Evolutionary conservation across 2,329 filamentous ascomycete species (phyloP).

Genomic region (Microthyrium microscopicum): DNA sequence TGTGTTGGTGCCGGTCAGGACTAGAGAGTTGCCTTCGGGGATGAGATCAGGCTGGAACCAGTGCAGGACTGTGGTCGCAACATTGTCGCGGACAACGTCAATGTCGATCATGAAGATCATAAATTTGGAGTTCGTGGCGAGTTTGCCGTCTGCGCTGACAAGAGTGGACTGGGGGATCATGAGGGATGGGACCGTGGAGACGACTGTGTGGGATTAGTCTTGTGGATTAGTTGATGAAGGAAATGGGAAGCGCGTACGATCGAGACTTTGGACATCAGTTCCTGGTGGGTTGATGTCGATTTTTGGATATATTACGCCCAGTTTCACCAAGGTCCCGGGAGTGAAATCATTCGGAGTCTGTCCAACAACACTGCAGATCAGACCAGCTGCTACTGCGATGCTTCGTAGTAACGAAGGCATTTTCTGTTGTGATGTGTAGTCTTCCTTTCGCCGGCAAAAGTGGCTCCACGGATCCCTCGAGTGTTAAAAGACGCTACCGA

Average conservation of each 20-base stretch:
- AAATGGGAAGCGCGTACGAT: slow-evolving; percentile 1
- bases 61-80: slow-evolving; percentile 8
- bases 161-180: slow-evolving; percentile 3
- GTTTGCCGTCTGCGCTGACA: slow-evolving; percentile 4
- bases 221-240: not conserved
- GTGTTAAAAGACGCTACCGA: too few relatives aligned
- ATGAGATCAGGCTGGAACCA: slow-evolving; percentile 9
- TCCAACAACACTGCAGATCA: not conserved
- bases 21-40: not conserved
- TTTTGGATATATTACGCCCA: slow-evolving; percentile 3
- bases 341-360: slow-evolving; percentile 8
- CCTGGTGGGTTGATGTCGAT: slow-evolving; percentile 7
- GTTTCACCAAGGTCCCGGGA: slow-evolving; percentile 6
- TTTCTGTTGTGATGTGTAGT: too few relatives aligned
- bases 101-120: slow-evolving; percentile 10
- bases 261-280: not conserved
- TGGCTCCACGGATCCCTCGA: too few relatives aligned
- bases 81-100: slow-evolving; percentile 6
- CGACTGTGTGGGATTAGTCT: slow-evolving; percentile 3
- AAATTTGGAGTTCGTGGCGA: slow-evolving; percentile 3
- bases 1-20: not conserved
- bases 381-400: not conserved
- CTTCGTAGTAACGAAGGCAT: too few relatives aligned
- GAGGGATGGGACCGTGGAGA: slow-evolving; percentile 1
- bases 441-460: too few relatives aligned